Base-by-base conservation (phyloP, 495 filamentous ascomycete genomes). In the Niebla homalea region DNA sequence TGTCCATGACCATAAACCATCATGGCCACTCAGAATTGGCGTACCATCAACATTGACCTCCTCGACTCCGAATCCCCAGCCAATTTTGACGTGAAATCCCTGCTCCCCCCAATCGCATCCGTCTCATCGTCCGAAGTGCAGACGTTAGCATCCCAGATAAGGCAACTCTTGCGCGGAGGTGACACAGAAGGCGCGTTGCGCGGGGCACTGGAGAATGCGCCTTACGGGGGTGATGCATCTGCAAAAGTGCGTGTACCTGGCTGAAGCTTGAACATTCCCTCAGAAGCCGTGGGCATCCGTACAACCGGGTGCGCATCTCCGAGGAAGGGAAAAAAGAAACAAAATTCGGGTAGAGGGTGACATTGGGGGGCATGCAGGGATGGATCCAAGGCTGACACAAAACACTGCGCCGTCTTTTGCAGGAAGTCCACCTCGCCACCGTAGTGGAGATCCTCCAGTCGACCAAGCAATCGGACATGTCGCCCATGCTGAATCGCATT, bases 31-130 rank as follows among this genome's bases (percentile, higher is more conserved):
- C 56, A 71, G 60, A 83, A 84, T 73, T 95, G 86, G 80, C 85
- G 89, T 63, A 94, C 87, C 59, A 90, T 94, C 74, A 87, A 94
- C 72, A 81, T 95, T 69, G 89, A 95, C 67, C 76, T 79, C 56
- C 78, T 90, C 48, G 82, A 89, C 67, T 84, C 87, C n/a, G 89
- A 95, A 67, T 84, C 84, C 50, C 72, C 83, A 41, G 69, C 77
- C 62, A 94, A 94, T 75, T 95, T 95, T 71, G 82, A 89, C 60
- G 76, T 84, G 59, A 73, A 80, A 43, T 80, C 87, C 16, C 79
- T 95, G 47, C 78, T 84, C 55, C 84, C 86, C 14, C 68, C 79
- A n/a, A 75, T 81, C 43, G 65, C 78, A 48, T 74, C 84, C 53
- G 73, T 78, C 42, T 78, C 75, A 56, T 80, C 84, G 47, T 69